Evolutionary conservation across 129 eudicot species (phyloP).

Genomic region (Calendula officinalis): DNA sequence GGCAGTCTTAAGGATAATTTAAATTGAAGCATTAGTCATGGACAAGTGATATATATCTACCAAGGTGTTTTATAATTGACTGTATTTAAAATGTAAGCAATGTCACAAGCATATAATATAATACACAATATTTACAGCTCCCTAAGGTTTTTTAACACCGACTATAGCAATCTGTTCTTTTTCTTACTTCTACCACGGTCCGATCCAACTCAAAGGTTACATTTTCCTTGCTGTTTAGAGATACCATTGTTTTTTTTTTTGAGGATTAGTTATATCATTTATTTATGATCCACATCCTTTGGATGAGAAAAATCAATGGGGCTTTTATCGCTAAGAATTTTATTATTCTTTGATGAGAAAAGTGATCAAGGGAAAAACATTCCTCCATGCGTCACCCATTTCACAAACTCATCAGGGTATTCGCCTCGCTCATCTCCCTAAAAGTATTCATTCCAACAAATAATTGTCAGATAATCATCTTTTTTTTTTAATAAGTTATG

Average conservation of each 20-base stretch:
- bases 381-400: slow-evolving; percentile 66
- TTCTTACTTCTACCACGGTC: slow-evolving; percentile 8
- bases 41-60: too few species aligned
- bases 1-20: too few species aligned
- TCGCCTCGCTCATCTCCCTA: slow-evolving; percentile 19
- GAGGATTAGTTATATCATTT: too few species aligned
- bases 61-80: too few species aligned
- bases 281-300: slow-evolving; percentile 60
- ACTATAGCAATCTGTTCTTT: slow-evolving; percentile 16
- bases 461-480: background rate
- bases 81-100: too few species aligned
- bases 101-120: too few species aligned
- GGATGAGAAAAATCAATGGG: slow-evolving; percentile 40
- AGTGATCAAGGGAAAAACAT: slow-evolving; percentile 49
- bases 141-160: background rate
- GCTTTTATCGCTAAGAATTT: slow-evolving; percentile 12
- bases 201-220: background rate
- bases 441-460: slow-evolving; percentile 27
- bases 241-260: background rate
- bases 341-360: slow-evolving; percentile 11
- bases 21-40: too few species aligned
- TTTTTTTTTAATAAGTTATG: background rate
- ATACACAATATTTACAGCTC: too few species aligned
- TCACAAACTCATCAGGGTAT: slow-evolving; percentile 48
- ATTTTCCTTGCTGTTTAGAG: background rate